Percentiles rank a stretch among this genome's conserved stretches.
These are phyloP conservation scores for Pisolithus thermaeus DNA, from an alignment of 1,284 basidiomycete genomes.

Conservation along the genomic window DNA sequence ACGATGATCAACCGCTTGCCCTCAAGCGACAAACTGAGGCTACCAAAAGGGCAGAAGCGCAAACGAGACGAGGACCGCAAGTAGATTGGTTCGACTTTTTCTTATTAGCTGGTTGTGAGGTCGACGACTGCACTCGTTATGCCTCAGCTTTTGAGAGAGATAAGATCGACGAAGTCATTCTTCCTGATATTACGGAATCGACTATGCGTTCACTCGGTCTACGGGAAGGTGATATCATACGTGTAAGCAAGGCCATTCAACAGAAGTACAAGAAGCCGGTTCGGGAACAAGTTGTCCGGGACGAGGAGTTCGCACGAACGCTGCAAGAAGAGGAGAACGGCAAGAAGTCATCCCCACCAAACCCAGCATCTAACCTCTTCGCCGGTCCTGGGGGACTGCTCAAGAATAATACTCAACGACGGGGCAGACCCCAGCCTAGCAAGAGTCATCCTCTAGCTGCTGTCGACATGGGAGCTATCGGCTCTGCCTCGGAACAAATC, in stretches of 20 bases:
- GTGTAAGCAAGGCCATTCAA: slow-evolving; percentile 86
- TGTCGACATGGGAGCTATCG: slow-evolving; percentile 77
- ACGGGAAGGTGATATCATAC: slow-evolving; percentile 96
- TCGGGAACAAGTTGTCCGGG: slow-evolving; percentile 63
- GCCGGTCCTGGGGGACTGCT: slow-evolving; percentile 81
- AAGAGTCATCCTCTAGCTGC: slow-evolving; percentile 58
- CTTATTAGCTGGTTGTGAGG: slow-evolving; percentile 90
- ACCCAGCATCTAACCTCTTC: slow-evolving; percentile 79
- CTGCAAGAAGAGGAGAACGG: slow-evolving; percentile 77
- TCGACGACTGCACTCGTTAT: slow-evolving; percentile 98
- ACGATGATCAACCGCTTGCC: slow-evolving; percentile 77
- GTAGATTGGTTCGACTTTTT: slow-evolving; percentile 99
- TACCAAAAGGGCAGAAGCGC: slow-evolving; percentile 29
- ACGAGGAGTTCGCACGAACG: slow-evolving; percentile 78
- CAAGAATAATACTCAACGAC: slow-evolving; percentile 63
- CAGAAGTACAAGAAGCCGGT: slow-evolving; percentile 51
- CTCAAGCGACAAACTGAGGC: slow-evolving; percentile 35
- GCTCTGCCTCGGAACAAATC: slow-evolving; percentile 74
- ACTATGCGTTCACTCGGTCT: slow-evolving; percentile 91
- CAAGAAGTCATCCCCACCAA: slow-evolving; percentile 29
- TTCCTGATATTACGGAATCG: slow-evolving; percentile 83
- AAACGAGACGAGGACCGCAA: slow-evolving; percentile 53
- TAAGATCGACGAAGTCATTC: slow-evolving; percentile 91
- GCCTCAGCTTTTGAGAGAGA: slow-evolving; percentile 89
- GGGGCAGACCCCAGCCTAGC: slow-evolving; percentile 80